Evolutionary conservation across 1,284 basidiomycete species (phyloP).

Genomic region (Rhodotorula sp.): DNA sequence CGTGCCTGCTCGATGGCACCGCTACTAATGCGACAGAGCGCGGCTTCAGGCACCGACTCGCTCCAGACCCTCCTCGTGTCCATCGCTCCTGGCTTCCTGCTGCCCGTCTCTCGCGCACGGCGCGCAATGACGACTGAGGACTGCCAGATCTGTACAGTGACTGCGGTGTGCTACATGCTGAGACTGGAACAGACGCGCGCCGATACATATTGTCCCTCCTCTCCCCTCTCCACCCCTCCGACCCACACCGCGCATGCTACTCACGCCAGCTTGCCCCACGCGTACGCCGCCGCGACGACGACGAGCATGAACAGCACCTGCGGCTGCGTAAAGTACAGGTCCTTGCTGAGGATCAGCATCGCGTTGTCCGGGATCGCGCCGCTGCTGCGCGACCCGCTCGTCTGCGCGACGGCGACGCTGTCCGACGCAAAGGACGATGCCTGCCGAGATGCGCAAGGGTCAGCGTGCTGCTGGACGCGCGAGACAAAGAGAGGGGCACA

Average conservation of each 20-base stretch:
- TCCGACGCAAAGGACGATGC: constrained; percentile 1
- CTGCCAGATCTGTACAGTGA: too few relatives aligned
- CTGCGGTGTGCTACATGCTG: too few relatives aligned
- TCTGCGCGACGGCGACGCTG: neutral
- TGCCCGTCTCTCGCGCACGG: too few relatives aligned
- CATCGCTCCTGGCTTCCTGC: too few relatives aligned
- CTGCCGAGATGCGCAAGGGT: neutral
- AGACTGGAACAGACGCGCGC: neutral
- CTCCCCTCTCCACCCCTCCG: neutral
- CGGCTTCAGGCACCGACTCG: too few relatives aligned
- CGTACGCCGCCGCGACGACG: constrained; percentile 18
- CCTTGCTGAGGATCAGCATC: constrained; percentile 44
- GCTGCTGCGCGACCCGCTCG: neutral
- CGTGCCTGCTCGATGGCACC: too few relatives aligned
- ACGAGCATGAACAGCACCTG: constrained; percentile 29
- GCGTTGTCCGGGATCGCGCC: constrained; percentile 40
- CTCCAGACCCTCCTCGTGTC: too few relatives aligned
- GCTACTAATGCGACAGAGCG: too few relatives aligned
- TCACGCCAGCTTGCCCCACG: constrained; percentile 26
- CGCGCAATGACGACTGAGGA: too few relatives aligned
- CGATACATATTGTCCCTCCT: neutral
- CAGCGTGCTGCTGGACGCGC: neutral
- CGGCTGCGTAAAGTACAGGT: constrained; percentile 43
- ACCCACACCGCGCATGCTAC: too few relatives aligned
- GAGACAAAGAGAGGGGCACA: too few relatives aligned